Evolutionary conservation across 2,329 filamentous ascomycete genomes (phyloP), one percentile per base, ranked within the genome.

Genomic region (Coniella vitis): DNA sequence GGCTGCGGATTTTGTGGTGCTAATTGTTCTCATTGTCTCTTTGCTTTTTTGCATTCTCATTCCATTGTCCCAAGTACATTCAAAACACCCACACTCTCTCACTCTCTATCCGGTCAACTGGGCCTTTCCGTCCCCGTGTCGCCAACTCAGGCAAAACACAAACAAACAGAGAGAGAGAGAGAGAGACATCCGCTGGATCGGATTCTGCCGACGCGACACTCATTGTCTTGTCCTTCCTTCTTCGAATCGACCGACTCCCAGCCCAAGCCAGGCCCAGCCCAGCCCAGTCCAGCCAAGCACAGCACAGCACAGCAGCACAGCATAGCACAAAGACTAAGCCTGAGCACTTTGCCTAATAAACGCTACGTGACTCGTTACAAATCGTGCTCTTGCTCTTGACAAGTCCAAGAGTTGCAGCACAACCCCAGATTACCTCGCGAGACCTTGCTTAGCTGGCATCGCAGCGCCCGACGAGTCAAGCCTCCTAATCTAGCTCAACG

Each of bases 141-240:
- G 20, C 10, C 32, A 25, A 13, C 29, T 16, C 39, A 42, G 25
- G 25, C 25, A 29, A 29, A 29, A 29, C 25, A 29, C 25, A 29
- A 10, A 5, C 25, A 29, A 29, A 29, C 25, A 29, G 5, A 29
- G 5, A 10, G 3, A 4, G 4, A 29, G 7, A 12, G 38, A 21
- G 39, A 3, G 35, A 37, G 35, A n/a, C 34, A 25, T 53, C 51
- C 48, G 51, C 51, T 48, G 51, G 51, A 51, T 44, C 51, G 48
- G 51, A 51, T 36, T 22, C 16, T 49, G 16, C 31, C 48, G 19
- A 40, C 37, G 37, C 46, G 41, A 42, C 38, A 41, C 19, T 16
- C 25, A n/a, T 19, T 34, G 38, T 16, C 51, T 38, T 46, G 40
- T 44, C 41, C 37, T 43, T 39, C 42, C 47, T 39, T 43, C 38